Evolutionary conservation across 352 stramenopile species (phyloP), one percentile per base, ranked within the genome.

Genomic region (Lagenidium sp.): DNA sequence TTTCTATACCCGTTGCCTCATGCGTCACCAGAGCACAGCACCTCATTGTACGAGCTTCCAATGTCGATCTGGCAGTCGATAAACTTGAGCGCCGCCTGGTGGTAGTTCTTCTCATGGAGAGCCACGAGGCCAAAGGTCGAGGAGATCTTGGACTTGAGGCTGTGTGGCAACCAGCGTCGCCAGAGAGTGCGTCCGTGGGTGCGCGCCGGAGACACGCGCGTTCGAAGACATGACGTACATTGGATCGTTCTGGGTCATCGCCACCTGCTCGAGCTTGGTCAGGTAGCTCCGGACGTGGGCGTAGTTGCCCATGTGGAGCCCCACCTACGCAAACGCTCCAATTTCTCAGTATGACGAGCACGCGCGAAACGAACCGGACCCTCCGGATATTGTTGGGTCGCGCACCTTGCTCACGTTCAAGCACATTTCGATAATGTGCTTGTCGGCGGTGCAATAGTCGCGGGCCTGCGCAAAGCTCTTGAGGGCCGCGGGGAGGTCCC

Each of bases 371-470:
- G n/a, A n/a, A n/a, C n/a, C n/a, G n/a, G n/a, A n/a, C n/a, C n/a
- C n/a, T n/a, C n/a, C n/a, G n/a, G n/a, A n/a, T n/a, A n/a, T n/a
- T n/a, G n/a, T n/a, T n/a, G n/a, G n/a, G n/a, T n/a, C n/a, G n/a
- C 29, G 6, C 44, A 91, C 81, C 67, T 86, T 87, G 60, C 88
- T 87, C 19, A 95, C 78, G 43, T 94, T 93, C 13, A 95, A 54
- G 44, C 79, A 94, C 79, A 94, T 95, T 43, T 94, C 80, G 25
- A 94, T 60, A 65, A 90, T 88, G 61, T 95, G 82, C 37, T 89
- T 89, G 53, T 90, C 76, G 23, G 83, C 88, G 30, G 83, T 95
- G 68, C 85, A 95, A 40, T 95, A 95, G 58, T 95, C 85, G 6
- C 84, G 65, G 8, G 82, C 78, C 55, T 93, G 80, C 8, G 80